A percentile compares a stretch with the other conserved stretches of the same genome.
These are phyloP conservation scores for Carex parvula DNA, from an alignment of 176 grass and related monocot genomes.

Conservation along the genomic window DNA sequence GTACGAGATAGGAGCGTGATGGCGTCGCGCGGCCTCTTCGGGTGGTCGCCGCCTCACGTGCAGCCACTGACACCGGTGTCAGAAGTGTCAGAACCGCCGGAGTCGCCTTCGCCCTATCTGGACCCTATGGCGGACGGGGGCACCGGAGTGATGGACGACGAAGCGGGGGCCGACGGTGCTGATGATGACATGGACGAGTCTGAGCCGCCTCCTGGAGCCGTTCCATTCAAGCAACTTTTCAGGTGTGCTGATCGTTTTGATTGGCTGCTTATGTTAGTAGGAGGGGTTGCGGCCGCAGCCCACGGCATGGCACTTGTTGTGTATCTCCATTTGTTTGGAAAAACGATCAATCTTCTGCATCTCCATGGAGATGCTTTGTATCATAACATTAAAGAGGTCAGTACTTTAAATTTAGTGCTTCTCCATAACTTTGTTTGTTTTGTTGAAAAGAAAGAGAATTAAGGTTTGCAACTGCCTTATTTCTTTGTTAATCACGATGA, in stretches of 20 bases:
- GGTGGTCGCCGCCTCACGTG: slow-evolving; percentile 97
- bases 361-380: slow-evolving; percentile 38
- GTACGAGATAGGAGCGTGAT: slow-evolving; percentile 42
- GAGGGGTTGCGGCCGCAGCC: slow-evolving; percentile 57
- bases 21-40: slow-evolving; percentile 87
- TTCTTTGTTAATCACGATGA: neutral
- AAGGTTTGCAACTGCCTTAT: neutral
- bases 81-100: slow-evolving; percentile 90
- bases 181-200: slow-evolving; percentile 62
- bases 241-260: slow-evolving; percentile 82
- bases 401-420: neutral
- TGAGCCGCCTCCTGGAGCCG: slow-evolving; percentile 76
- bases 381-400: slow-evolving; percentile 61
- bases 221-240: slow-evolving; percentile 88
- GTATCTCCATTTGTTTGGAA: slow-evolving; percentile 91
- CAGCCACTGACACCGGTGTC: slow-evolving; percentile 96
- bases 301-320: slow-evolving; percentile 91
- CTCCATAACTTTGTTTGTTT: neutral
- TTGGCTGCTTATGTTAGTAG: slow-evolving; percentile 75
- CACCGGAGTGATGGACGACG: slow-evolving; percentile 35
- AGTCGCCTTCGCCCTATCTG: slow-evolving; percentile 85
- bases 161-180: neutral
- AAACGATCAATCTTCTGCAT: slow-evolving; percentile 67
- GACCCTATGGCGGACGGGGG: slow-evolving; percentile 44
- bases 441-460: neutral